Conservation (phyloP, 2,329 filamentous ascomycete species). For the Hortaea sp. region DNA sequence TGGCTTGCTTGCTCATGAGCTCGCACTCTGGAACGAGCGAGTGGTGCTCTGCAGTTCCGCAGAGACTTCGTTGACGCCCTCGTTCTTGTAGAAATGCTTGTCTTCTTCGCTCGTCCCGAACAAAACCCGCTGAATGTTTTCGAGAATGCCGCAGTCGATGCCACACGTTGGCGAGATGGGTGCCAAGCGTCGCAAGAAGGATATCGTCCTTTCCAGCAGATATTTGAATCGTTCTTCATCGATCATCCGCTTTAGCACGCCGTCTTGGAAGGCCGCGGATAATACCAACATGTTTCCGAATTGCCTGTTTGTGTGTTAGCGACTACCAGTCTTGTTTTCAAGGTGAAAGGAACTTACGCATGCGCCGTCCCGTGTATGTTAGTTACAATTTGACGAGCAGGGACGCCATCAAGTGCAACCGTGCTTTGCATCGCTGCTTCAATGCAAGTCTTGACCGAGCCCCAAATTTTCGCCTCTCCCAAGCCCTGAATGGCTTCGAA, state of each 20-base stretch:
- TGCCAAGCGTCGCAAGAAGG: constrained; percentile 60
- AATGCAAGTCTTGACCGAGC: constrained; percentile 44
- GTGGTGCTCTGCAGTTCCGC: too few relatives aligned
- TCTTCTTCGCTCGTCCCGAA: constrained; percentile 10
- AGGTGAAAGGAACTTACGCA: constrained; percentile 56
- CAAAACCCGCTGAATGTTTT: constrained; percentile 35
- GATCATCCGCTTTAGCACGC: constrained; percentile 48
- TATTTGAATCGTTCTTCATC: constrained; percentile 43
- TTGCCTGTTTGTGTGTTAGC: constrained; percentile 52
- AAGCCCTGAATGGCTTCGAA: constrained; percentile 26
- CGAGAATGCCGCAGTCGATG: constrained; percentile 65
- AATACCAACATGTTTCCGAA: constrained; percentile 94
- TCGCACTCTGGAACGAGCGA: too few relatives aligned
- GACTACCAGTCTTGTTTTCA: neutral
- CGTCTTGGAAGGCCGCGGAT: constrained; percentile 60
- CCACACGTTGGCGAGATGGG: constrained; percentile 65
- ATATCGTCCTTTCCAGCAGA: constrained; percentile 64
- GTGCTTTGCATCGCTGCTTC: constrained; percentile 76
- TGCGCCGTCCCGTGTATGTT: constrained; percentile 93
- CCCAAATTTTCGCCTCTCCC: constrained; percentile 18
- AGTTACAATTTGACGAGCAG: constrained; percentile 68
- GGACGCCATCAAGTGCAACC: constrained; percentile 64
- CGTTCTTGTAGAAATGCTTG: constrained; percentile 15
- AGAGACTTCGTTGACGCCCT: constrained; percentile 4
- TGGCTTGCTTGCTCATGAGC: too few relatives aligned